phyloP scores from a whole-genome alignment of 2,329 filamentous ascomycete species.

The Rhynchosporium secalis region DNA sequence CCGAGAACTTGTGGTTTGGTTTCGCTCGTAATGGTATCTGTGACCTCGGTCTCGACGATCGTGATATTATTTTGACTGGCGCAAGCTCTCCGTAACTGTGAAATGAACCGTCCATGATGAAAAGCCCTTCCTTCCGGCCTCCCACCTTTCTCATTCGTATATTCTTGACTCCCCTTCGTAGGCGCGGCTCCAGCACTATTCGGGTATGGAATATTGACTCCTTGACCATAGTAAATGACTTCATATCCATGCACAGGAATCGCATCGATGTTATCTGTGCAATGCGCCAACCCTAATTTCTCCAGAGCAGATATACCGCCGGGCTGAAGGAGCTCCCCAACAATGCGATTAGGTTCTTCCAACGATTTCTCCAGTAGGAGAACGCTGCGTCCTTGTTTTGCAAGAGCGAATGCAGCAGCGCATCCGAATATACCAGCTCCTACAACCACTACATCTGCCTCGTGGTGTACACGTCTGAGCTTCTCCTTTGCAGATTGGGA shows the following conservation, averaged over 20 bases:
- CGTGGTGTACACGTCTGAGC: conserved; percentile 56
- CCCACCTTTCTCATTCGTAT: conserved; percentile 40
- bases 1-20: conserved; percentile 74
- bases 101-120: conserved; percentile 93
- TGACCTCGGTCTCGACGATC: conserved; percentile 86
- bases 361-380: conserved; percentile 85
- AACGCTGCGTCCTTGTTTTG: conserved; percentile 86
- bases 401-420: conserved; percentile 79
- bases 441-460: conserved; percentile 84
- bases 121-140: conserved; percentile 76
- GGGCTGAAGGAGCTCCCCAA: conserved; percentile 92
- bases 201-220: conserved; percentile 79
- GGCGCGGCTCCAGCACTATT: conserved; percentile 48
- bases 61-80: conserved; percentile 78
- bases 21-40: conserved; percentile 69
- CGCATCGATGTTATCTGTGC: conserved; percentile 86
- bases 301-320: conserved; percentile 81
- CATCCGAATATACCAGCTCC: conserved; percentile 90
- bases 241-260: conserved; percentile 83
- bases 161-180: conserved; percentile 25
- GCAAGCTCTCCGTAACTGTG: conserved; percentile 75
- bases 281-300: conserved; percentile 77
- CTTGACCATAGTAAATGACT: conserved; percentile 75
- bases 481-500: conserved; percentile 39
- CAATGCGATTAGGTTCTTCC: conserved; percentile 92